These are phyloP conservation scores for Colletotrichum filicis DNA, from an alignment of 2,329 filamentous ascomycete genomes.

Conservation along the genomic window DNA sequence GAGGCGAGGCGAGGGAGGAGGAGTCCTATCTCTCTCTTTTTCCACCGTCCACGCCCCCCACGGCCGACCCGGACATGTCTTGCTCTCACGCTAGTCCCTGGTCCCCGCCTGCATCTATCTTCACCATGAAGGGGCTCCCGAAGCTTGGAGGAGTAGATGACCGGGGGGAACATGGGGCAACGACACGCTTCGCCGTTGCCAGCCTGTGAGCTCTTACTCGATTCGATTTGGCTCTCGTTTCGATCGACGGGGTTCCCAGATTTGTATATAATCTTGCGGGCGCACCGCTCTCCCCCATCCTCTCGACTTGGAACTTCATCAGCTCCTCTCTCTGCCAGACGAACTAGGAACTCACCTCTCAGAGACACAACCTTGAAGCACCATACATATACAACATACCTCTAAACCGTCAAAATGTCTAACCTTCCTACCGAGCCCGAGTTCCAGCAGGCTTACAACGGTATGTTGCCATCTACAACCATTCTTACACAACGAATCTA, in stretches of 20 bases:
- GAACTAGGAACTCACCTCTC: conserved; percentile 13
- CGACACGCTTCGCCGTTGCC: conserved; percentile 18
- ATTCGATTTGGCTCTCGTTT: conserved; percentile 31
- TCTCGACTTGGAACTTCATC: conserved; percentile 22
- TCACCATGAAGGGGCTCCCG: conserved; percentile 20
- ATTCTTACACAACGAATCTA: background rate
- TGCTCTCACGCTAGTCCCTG: conserved; percentile 25
- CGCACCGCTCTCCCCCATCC: conserved; percentile 3
- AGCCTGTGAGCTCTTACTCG: conserved; percentile 26
- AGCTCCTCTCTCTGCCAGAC: conserved; percentile 19
- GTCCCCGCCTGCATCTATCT: conserved; percentile 9
- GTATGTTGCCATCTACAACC: conserved; percentile 58
- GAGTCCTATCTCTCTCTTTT: conserved; percentile 4
- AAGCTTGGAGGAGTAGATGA: conserved; percentile 7
- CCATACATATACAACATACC: background rate
- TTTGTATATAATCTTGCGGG: conserved; percentile 34
- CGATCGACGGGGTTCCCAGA: conserved; percentile 17
- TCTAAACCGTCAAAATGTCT: conserved; percentile 69
- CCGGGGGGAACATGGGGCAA: conserved; percentile 5
- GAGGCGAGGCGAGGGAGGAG: conserved; percentile 5
- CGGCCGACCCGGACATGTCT: conserved; percentile 30
- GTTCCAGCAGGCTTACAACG: conserved; percentile 98
- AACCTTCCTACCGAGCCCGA: conserved; percentile 91
- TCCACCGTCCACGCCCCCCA: conserved; percentile 28
- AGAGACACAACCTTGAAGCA: conserved; percentile 7